Base-by-base conservation (phyloP, 2,329 filamentous ascomycete genomes). In the Phoma herbarum region DNA sequence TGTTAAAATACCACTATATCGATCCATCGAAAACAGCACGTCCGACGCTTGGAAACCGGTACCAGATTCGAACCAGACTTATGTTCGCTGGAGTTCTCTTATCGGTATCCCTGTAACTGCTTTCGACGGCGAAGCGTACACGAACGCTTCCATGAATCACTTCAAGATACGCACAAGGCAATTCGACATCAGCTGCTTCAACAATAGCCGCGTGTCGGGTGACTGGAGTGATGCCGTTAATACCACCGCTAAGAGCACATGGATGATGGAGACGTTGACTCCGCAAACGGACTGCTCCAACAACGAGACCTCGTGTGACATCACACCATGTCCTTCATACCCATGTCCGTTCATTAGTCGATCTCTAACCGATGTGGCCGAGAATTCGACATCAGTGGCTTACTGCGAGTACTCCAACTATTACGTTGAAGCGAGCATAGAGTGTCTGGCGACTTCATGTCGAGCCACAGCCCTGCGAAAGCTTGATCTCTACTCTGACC, bases 131-230 rank as follows among this genome's bases (percentile, higher is more conserved):
- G 37, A 52, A 23, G 20, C 35, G 2, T 57, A 28, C 14, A 57
- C 55, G 2, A 25, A 62, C 4, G 6, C 12, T 4, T 42, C 57
- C 5, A 45, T 51, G 25, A 70, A 61, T 46, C 60, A 53, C 35
- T 72, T 70, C 56, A 62, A 52, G 10, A 51, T 73, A n/a, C 65
- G 64, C 46, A 63, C 69, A 28, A 61, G 70, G 22, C 69, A 74
- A 49, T 75, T 62, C 35, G 69, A 74, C 18, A 41, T 75, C 10
- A 61, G 50, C 9, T 75, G 72, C 49, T 59, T 52, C 12, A 70
- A 52, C 44, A 71, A 68, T 22, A 23, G 60, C 28, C 29, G 51
- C 16, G 57, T 39, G 9, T 31, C 23, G 5, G 42, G 42, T 11
- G 33, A 39, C 11, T 46, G 50, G 42, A 46, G 41, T 4, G 22